These are phyloP conservation scores for Arachnopeziza araneosa DNA, from an alignment of 2,329 filamentous ascomycete species.

Conservation along the genomic window DNA sequence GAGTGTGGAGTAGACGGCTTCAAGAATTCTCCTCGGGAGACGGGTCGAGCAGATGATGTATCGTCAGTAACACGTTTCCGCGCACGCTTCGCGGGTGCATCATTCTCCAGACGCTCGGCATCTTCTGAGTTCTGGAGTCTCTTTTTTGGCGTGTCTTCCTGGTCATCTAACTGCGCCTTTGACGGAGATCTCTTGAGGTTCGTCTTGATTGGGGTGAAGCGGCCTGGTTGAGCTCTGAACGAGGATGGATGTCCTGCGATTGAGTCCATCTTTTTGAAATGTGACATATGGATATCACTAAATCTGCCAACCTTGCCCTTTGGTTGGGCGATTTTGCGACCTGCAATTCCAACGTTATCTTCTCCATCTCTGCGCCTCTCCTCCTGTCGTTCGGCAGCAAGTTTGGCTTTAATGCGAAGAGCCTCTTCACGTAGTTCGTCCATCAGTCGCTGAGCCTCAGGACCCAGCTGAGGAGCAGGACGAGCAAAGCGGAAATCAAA, in stretches of 20 bases:
- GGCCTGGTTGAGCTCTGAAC: conserved; percentile 56
- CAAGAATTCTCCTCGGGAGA: conserved; percentile 48
- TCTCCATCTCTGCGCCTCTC: conserved; percentile 42
- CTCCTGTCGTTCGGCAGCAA: conserved; percentile 56
- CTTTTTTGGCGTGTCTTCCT: conserved; percentile 51
- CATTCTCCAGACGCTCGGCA: conserved; percentile 25
- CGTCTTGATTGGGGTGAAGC: conserved; percentile 44
- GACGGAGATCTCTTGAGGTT: conserved; percentile 46
- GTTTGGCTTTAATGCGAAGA: conserved; percentile 61
- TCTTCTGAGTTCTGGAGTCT: not conserved
- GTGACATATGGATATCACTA: conserved; percentile 77
- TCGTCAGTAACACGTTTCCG: conserved; percentile 66
- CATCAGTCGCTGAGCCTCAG: conserved; percentile 56
- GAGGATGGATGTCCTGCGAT: conserved; percentile 82
- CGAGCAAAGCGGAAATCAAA: conserved; percentile 62
- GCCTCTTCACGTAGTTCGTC: conserved; percentile 67
- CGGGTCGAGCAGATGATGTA: conserved; percentile 57
- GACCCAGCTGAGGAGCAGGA: conserved; percentile 52
- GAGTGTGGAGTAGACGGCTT: conserved; percentile 37
- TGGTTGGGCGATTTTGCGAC: conserved; percentile 71
- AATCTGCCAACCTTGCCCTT: conserved; percentile 75
- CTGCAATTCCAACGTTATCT: conserved; percentile 36
- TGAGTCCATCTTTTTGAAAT: conserved; percentile 97
- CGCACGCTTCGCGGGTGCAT: conserved; percentile 59
- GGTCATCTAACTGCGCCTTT: conserved; percentile 44